phyloP scores from a whole-genome alignment of 306 rosid species.

The Crataegus laevigata region DNA sequence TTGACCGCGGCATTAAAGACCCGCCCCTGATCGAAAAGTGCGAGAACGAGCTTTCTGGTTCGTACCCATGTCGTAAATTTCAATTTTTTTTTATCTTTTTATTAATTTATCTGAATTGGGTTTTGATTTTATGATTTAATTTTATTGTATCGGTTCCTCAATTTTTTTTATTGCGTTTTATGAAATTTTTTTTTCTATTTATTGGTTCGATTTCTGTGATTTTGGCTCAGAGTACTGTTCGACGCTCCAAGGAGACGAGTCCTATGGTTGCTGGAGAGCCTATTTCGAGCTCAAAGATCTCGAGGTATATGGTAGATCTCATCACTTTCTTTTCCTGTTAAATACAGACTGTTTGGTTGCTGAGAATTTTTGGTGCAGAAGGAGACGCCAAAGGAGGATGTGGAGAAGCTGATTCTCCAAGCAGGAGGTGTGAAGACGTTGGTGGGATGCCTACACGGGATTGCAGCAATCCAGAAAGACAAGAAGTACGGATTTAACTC shows the following conservation, averaged over 20 bases:
- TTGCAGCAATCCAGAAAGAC: conserved; percentile 40
- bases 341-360: not conserved
- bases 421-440: conserved; percentile 63
- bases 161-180: not conserved
- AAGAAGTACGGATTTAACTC: conserved; percentile 24
- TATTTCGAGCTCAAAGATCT: conserved; percentile 86
- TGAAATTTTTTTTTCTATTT: not conserved
- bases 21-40: conserved; percentile 74
- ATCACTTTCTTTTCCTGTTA: not conserved
- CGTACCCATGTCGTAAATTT: not conserved
- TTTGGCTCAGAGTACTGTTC: conserved; percentile 61
- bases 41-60: conserved; percentile 65
- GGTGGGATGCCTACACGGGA: conserved; percentile 62
- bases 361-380: conserved; percentile 31
- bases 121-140: not conserved
- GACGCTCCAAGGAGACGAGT: conserved; percentile 79
- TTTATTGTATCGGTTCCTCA: not conserved
- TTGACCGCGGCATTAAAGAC: conserved; percentile 51
- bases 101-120: not conserved
- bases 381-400: conserved; percentile 51
- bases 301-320: conserved; percentile 27
- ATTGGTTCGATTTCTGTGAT: not conserved
- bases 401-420: conserved; percentile 68
- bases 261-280: conserved; percentile 86
- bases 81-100: not conserved